These are phyloP conservation scores for Pseudogymnoascus sp. DNA, from an alignment of 2,329 filamentous ascomycete species.

Conservation along the genomic window DNA sequence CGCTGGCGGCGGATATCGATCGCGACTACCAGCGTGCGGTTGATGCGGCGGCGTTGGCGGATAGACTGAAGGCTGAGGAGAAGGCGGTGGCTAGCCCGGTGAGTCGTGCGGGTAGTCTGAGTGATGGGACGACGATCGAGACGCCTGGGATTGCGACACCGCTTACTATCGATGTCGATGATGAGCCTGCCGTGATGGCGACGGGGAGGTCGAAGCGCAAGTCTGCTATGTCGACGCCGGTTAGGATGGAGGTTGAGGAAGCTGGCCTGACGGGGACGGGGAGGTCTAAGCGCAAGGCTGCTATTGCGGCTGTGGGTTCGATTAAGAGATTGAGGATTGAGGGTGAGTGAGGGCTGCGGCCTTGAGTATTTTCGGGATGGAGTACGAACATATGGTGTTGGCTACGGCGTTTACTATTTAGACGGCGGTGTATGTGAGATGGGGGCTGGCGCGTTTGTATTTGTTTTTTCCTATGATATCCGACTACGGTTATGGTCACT, in stretches of 20 bases:
- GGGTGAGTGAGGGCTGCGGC: neutral
- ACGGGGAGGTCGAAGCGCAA: neutral
- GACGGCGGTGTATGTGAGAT: neutral
- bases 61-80: neutral
- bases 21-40: constrained; percentile 15
- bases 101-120: constrained; percentile 20
- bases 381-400: neutral
- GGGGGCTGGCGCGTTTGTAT: neutral
- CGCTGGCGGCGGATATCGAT: constrained; percentile 21
- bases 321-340: neutral
- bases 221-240: neutral
- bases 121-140: constrained; percentile 28
- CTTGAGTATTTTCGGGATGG: neutral
- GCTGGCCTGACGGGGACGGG: neutral
- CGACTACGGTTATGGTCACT: constrained; percentile 3
- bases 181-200: neutral
- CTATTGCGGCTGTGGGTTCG: neutral
- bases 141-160: constrained; percentile 23
- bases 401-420: neutral
- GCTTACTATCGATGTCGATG: constrained; percentile 15
- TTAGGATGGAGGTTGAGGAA: neutral
- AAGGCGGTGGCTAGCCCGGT: constrained; percentile 8
- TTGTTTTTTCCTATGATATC: neutral
- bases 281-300: neutral
- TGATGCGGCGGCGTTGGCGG: neutral